These are phyloP conservation scores for Dimargaris xerosporica DNA, from an alignment of 192 early-diverging fungal genomes.

Conservation along the genomic window DNA sequence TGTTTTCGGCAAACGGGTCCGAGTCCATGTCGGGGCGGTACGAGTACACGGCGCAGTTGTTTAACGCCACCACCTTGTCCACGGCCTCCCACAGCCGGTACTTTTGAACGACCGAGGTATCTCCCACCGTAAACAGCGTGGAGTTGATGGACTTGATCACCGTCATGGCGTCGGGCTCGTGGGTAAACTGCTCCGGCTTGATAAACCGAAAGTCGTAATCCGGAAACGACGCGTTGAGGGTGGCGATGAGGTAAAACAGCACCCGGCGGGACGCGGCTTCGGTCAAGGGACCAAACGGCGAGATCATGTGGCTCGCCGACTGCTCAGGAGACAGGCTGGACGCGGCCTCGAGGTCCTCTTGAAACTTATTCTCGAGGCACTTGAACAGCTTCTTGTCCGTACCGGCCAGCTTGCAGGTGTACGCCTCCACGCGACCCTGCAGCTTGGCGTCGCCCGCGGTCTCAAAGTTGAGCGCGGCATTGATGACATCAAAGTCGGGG, in stretches of 20 bases:
- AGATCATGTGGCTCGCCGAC: conserved; percentile 46
- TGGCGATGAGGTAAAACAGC: conserved; percentile 87
- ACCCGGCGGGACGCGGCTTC: conserved; percentile 71
- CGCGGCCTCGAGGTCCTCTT: conserved; percentile 40
- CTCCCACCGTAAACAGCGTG: conserved; percentile 68
- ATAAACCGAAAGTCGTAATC: conserved; percentile 94
- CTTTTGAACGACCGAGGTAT: conserved; percentile 21
- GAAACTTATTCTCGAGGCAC: conserved; percentile 73
- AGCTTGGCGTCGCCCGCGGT: conserved; percentile 68
- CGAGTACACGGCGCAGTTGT: conserved; percentile 79
- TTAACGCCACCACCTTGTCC: conserved; percentile 67
- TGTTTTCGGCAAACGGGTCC: conserved; percentile 86
- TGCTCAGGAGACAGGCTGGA: conserved; percentile 49
- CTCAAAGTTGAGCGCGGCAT: conserved; percentile 69
- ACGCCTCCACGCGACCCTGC: conserved; percentile 76
- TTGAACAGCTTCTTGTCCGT: conserved; percentile 86
- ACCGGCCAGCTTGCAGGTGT: conserved; percentile 85
- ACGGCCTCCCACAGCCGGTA: conserved; percentile 71
- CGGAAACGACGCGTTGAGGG: conserved; percentile 89
- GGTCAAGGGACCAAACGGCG: conserved; percentile 82
- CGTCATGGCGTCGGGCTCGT: conserved; percentile 52
- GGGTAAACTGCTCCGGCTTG: conserved; percentile 52
- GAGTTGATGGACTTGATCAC: conserved; percentile 75
- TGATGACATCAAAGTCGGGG: conserved; percentile 67
- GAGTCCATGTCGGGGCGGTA: conserved; percentile 76